Conservation (phyloP, 1,139 yeast species). For the Protomyces inouyei region DNA sequence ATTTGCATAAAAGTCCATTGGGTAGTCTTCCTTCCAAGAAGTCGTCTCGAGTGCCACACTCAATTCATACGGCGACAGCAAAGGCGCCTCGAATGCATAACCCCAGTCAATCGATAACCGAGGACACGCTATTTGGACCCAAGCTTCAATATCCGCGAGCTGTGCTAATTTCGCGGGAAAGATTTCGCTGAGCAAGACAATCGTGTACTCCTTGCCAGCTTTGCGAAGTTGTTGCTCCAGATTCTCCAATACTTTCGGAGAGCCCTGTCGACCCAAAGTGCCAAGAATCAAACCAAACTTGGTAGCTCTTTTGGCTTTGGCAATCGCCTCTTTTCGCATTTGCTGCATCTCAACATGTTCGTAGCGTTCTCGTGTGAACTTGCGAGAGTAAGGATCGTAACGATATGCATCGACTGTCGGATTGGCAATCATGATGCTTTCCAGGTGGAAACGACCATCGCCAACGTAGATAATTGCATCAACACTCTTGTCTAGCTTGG, state of each 20-base stretch:
- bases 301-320: constrained; percentile 46
- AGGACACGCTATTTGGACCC: constrained; percentile 97
- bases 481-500: constrained; percentile 57
- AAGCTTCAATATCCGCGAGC: constrained; percentile 90
- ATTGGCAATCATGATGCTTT: constrained; percentile 94
- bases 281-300: constrained; percentile 85
- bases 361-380: constrained; percentile 81
- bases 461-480: constrained; percentile 88
- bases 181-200: constrained; percentile 82
- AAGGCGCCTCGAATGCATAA: constrained; percentile 87
- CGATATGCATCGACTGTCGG: constrained; percentile 88
- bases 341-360: constrained; percentile 76
- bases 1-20: constrained; percentile 90
- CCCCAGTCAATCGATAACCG: constrained; percentile 98
- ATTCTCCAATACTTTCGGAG: constrained; percentile 54
- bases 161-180: constrained; percentile 91
- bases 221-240: constrained; percentile 48
- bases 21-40: constrained; percentile 64
- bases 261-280: constrained; percentile 96
- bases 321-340: constrained; percentile 70
- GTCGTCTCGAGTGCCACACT: constrained; percentile 82
- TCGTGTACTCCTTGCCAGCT: constrained; percentile 65
- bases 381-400: constrained; percentile 90
- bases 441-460: constrained; percentile 94
- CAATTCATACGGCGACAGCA: constrained; percentile 92